Percentiles rank a stretch among this genome's conserved stretches.
Evolutionary conservation across 306 rosid genomes (phyloP).

Genomic region (Medicago lupulina): DNA sequence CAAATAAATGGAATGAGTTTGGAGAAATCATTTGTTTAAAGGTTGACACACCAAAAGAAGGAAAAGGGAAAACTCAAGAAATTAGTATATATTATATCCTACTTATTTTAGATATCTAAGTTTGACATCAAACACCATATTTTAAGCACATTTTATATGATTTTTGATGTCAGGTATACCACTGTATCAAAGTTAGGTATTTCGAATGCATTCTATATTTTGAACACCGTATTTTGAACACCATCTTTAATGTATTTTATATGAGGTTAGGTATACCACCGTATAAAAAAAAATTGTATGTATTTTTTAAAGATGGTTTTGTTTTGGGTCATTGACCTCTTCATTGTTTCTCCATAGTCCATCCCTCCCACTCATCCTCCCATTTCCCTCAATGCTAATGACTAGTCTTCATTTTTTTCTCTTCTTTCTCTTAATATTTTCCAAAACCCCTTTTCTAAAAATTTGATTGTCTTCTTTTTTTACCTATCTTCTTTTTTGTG

Average conservation of each 20-base stretch:
- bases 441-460: neutral
- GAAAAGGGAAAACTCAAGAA: slow-evolving; percentile 45
- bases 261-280: no score
- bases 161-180: no score
- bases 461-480: neutral
- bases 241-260: no score
- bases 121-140: no score
- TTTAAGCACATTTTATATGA: no score
- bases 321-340: slow-evolving; percentile 46
- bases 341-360: slow-evolving; percentile 1
- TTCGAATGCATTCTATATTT: no score
- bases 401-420: neutral
- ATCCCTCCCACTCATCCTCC: neutral
- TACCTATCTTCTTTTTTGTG: slow-evolving; percentile 51
- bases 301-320: slow-evolving; percentile 34
- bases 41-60: slow-evolving; percentile 39
- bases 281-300: no score
- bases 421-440: neutral
- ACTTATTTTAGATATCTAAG: no score
- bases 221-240: no score
- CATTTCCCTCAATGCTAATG: no score
- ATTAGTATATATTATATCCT: neutral
- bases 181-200: no score
- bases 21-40: slow-evolving; percentile 33
- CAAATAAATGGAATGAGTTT: slow-evolving; percentile 5